Evolutionary conservation across 305 asterid species (phyloP).

Genomic region (Lippia alba): DNA sequence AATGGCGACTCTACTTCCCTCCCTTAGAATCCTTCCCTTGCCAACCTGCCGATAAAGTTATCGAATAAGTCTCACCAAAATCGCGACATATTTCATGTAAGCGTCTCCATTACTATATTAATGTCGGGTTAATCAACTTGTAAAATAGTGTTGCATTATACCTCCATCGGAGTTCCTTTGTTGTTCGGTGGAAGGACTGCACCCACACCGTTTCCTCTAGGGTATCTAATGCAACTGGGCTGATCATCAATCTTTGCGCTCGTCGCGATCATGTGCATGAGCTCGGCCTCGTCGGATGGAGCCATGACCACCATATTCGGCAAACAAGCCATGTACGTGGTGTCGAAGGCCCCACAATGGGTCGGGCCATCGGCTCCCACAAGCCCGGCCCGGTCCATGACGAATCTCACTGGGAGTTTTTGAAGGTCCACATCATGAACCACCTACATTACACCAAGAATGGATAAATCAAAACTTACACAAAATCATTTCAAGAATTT

Average conservation of each 20-base stretch:
- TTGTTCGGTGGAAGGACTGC: slow-evolving; percentile 51
- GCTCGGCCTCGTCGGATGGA: slow-evolving; percentile 72
- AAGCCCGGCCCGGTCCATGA: slow-evolving; percentile 75
- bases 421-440: slow-evolving; percentile 81
- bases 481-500: slow-evolving; percentile 1
- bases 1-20: slow-evolving; percentile 62
- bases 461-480: neutral
- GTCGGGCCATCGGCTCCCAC: slow-evolving; percentile 87
- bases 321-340: slow-evolving; percentile 71
- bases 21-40: slow-evolving; percentile 57
- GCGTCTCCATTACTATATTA: too few relatives aligned
- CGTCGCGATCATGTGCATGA: slow-evolving; percentile 80
- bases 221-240: slow-evolving; percentile 70
- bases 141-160: neutral
- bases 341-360: slow-evolving; percentile 76
- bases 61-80: too few relatives aligned
- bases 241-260: slow-evolving; percentile 62
- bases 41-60: slow-evolving; percentile 48
- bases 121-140: too few relatives aligned
- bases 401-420: slow-evolving; percentile 68
- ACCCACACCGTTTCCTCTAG: slow-evolving; percentile 79
- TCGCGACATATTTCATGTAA: too few relatives aligned
- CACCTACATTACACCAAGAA: slow-evolving; percentile 41
- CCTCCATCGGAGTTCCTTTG: slow-evolving; percentile 71
- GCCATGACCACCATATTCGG: slow-evolving; percentile 88